phyloP scores from a whole-genome alignment of 768 basidiomycete genomes.

The Leccinum aurantiacum region DNA sequence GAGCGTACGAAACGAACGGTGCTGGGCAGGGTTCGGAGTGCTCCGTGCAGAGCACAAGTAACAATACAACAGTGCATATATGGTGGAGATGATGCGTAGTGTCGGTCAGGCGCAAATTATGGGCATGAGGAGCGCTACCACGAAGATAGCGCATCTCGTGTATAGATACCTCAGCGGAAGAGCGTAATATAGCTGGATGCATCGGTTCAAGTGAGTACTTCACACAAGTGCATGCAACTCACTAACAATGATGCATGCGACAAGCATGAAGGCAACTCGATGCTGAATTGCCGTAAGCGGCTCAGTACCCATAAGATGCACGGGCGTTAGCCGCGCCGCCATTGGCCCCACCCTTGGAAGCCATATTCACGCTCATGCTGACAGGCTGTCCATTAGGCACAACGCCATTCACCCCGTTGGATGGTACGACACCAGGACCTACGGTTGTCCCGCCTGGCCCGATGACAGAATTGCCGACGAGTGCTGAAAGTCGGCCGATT shows the following conservation, averaged over 20 bases:
- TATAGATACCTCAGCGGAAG: constrained; percentile 19
- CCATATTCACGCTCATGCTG: constrained; percentile 44
- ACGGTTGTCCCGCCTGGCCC: constrained; percentile 37
- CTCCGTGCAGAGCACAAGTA: constrained; percentile 11
- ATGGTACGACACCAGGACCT: constrained; percentile 30
- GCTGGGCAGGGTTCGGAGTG: constrained; percentile 1
- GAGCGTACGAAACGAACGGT: constrained; percentile 6
- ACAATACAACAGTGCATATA: constrained; percentile 10
- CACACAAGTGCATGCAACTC: constrained; percentile 4
- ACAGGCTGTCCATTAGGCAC: constrained; percentile 37
- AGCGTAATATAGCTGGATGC: constrained; percentile 14
- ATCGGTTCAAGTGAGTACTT: background rate
- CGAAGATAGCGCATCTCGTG: constrained; percentile 21
- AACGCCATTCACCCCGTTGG: constrained; percentile 28
- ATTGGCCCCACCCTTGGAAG: constrained; percentile 37
- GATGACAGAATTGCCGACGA: constrained; percentile 67
- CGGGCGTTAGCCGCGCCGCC: constrained; percentile 30
- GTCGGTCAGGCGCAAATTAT: constrained; percentile 17
- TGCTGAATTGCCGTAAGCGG: background rate
- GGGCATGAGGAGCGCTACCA: constrained; percentile 16
- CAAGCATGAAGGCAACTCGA: constrained; percentile 6
- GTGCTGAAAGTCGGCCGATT: constrained; percentile 75
- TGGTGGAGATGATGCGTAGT: constrained; percentile 13
- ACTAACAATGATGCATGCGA: constrained; percentile 17
- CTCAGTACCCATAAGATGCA: constrained; percentile 44